Base-by-base conservation (phyloP, 176 grass and related monocot species). In the Juncus effusus region DNA sequence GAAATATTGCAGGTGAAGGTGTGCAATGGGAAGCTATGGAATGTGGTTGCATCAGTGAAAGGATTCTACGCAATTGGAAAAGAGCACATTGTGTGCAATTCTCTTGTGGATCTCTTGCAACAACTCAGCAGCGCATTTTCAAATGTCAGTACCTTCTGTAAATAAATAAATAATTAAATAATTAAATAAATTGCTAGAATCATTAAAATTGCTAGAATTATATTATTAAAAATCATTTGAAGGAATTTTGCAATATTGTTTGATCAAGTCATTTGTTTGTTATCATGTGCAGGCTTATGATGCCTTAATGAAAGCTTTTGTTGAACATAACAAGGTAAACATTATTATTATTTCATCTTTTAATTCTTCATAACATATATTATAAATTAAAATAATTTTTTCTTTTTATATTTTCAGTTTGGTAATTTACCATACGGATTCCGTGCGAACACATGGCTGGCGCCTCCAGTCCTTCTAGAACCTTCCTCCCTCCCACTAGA, bases 361-460 rank as follows among this genome's bases (percentile, higher is more conserved):
- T 9, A 16, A 65, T 28, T 59, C 36, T 61, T 42, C 49, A 55
- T 64, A 5, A 38, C 64, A 60, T 4, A 39, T 45, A 8, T 35
- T 67, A 63, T 40, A 39, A 39, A 40, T 35, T 52, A 41, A 69
- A 55, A 38, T 54, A 69, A 13, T 13, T 83, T 54, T 74, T 73
- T 10, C 36, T 59, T 72, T 72, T 15, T 60, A 47, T 58, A 52
- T 71, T 59, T 70, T 60, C 61, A 99, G 95, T 99, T 99, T 82
- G 95, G 95, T 52, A 99, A 99, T 85, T 74, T 94, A n/a, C 95
- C 95, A 0, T 99, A 85, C 54, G 89, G 95, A 68, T 90, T 94
- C n/a, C 95, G 89, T 76, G 89, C 95, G 79, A 99, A 99, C 76
- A 90, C 95, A 80, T 99, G 95, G 95, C 83, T 99, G 57, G 74